Evolutionary conservation across 192 early-diverging fungal species (phyloP).

Genomic region (Coemansia sp.): DNA sequence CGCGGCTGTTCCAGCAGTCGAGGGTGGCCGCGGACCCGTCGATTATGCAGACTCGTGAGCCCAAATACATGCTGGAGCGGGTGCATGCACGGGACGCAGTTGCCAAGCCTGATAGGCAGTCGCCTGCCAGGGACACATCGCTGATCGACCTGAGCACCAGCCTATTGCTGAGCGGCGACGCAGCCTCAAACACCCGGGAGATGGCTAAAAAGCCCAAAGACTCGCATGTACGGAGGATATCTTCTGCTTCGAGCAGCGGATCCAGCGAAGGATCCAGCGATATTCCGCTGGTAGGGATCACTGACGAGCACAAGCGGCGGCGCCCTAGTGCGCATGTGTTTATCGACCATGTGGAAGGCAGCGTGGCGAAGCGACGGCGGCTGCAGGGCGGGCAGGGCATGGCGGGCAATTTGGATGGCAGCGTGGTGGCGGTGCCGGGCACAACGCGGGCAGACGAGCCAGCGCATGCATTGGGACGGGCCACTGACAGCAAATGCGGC

Average conservation of each 20-base stretch:
- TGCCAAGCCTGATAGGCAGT: neutral
- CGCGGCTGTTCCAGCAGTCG: slow-evolving; percentile 1
- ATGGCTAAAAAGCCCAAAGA: too few relatives aligned
- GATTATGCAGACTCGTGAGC: slow-evolving; percentile 12
- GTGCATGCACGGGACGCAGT: neutral
- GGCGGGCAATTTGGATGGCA: neutral
- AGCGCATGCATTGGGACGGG: too few relatives aligned
- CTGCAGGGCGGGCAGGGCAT: too few relatives aligned
- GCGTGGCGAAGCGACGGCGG: neutral
- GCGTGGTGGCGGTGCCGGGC: neutral
- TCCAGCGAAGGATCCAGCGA: neutral
- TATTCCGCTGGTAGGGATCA: neutral
- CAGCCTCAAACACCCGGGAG: neutral
- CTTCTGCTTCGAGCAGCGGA: neutral
- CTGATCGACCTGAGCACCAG: slow-evolving; percentile 25
- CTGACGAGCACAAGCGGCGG: neutral
- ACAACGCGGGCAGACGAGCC: neutral
- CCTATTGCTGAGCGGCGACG: neutral
- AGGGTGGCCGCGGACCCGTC: slow-evolving; percentile 4
- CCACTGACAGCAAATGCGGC: slow-evolving; percentile 1
- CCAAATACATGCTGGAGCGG: slow-evolving; percentile 18
- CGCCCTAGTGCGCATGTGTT: neutral
- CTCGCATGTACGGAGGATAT: neutral
- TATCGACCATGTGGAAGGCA: slow-evolving; percentile 20
- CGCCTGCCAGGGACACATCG: neutral